These are phyloP conservation scores for Mycena floridula DNA, from an alignment of 768 basidiomycete species.

Conservation along the genomic window DNA sequence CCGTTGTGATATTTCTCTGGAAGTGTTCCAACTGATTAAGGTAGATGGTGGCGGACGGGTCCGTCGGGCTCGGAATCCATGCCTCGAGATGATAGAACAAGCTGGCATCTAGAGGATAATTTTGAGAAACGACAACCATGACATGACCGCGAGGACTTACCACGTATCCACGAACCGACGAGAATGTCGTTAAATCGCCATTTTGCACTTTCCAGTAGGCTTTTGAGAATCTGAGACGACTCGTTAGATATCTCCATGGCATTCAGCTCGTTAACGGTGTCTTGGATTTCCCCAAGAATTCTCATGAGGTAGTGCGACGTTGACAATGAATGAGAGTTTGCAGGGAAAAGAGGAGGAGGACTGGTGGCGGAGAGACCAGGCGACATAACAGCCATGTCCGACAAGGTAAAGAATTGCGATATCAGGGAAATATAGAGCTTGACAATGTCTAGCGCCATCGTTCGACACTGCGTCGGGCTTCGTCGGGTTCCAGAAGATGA, in stretches of 20 bases:
- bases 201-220: constrained; percentile 70
- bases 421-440: constrained; percentile 80
- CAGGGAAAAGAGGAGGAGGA: constrained; percentile 55
- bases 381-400: constrained; percentile 68
- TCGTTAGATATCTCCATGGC: constrained; percentile 80
- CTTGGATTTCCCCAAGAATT: constrained; percentile 80
- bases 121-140: constrained; percentile 7
- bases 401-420: constrained; percentile 81
- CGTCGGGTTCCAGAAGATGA: constrained; percentile 50
- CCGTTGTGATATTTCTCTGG: constrained; percentile 70
- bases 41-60: constrained; percentile 66
- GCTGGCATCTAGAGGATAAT: constrained; percentile 59
- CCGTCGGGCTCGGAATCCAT: constrained; percentile 65
- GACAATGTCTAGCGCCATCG: constrained; percentile 85
- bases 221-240: constrained; percentile 57
- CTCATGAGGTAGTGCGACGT: constrained; percentile 76
- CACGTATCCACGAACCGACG: constrained; percentile 74
- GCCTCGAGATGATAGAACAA: constrained; percentile 80
- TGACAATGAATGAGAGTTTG: constrained; percentile 74
- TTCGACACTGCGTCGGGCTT: constrained; percentile 75
- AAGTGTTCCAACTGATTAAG: constrained; percentile 74
- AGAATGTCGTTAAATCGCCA: constrained; percentile 89
- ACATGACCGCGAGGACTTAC: constrained; percentile 44
- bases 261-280: constrained; percentile 76
- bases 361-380: constrained; percentile 32